phyloP scores from a whole-genome alignment of 2,329 filamentous ascomycete species.

The Xylaria sp. region DNA sequence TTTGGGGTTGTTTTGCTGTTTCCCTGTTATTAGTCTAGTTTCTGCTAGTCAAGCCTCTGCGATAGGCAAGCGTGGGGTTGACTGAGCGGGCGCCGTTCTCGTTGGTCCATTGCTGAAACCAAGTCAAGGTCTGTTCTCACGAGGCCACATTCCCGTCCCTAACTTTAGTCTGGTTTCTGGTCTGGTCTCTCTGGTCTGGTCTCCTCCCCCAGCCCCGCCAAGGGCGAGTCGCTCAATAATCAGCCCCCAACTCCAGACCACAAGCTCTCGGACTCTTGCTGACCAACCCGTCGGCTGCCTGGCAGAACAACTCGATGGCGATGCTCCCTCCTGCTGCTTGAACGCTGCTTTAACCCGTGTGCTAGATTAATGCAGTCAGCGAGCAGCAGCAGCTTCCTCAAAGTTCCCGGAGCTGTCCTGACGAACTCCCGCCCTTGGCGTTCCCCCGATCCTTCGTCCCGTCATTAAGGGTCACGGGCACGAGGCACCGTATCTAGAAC shows the following conservation, averaged over 20 bases:
- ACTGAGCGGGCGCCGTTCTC: conserved; percentile 27
- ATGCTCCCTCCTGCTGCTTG: neutral
- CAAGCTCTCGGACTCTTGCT: neutral
- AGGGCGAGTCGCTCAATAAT: conserved; percentile 23
- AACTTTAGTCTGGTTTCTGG: too few relatives aligned
- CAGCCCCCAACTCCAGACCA: conserved; percentile 12
- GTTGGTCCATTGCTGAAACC: conserved; percentile 28
- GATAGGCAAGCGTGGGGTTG: conserved; percentile 27
- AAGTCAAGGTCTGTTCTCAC: conserved; percentile 21
- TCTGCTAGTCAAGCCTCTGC: conserved; percentile 2
- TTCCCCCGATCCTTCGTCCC: too few relatives aligned
- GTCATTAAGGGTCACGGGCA: too few relatives aligned
- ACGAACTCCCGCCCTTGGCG: neutral
- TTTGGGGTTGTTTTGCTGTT: neutral
- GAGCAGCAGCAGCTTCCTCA: neutral
- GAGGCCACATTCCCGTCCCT: conserved; percentile 20
- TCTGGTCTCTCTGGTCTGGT: too few relatives aligned
- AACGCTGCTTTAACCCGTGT: conserved; percentile 6
- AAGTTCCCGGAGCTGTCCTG: neutral
- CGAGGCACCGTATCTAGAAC: too few relatives aligned
- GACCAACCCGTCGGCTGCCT: conserved; percentile 1
- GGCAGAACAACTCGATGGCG: neutral
- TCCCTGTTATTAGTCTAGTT: neutral
- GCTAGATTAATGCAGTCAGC: neutral
- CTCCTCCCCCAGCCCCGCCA: conserved; percentile 13